Percentiles rank a stretch among this genome's conserved stretches.
These are phyloP conservation scores for Wickerhamomyces queroliae DNA, from an alignment of 805 yeast species.

Conservation along the genomic window DNA sequence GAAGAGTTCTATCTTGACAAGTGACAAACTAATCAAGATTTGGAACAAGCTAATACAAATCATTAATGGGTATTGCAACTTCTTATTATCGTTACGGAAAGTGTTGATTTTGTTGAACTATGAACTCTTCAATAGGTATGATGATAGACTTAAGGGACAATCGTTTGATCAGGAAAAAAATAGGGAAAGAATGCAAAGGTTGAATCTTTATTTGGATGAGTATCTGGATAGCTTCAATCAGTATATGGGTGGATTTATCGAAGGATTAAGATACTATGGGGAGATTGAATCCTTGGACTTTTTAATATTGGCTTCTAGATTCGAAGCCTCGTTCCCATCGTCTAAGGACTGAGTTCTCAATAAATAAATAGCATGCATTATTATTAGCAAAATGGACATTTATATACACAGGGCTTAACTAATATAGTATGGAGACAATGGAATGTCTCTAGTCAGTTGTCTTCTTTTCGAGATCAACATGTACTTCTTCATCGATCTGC, in stretches of 20 bases:
- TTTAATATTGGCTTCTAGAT: constrained; percentile 34
- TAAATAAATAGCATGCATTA: neutral
- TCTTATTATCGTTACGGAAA: constrained; percentile 46
- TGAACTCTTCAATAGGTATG: constrained; percentile 33
- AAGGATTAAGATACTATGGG: constrained; percentile 40
- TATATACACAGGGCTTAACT: neutral
- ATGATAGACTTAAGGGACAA: constrained; percentile 32
- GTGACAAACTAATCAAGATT: constrained; percentile 42
- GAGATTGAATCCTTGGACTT: constrained; percentile 44
- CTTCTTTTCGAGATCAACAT: neutral
- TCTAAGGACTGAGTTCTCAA: neutral
- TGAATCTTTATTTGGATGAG: constrained; percentile 34
- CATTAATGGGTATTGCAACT: constrained; percentile 41
- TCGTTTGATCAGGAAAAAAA: constrained; percentile 35
- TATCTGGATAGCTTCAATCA: constrained; percentile 40
- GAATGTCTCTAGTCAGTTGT: neutral
- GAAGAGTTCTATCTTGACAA: constrained; percentile 62
- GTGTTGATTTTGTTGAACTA: constrained; percentile 44
- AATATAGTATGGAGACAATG: neutral
- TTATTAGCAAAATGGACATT: neutral
- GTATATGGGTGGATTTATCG: constrained; percentile 38
- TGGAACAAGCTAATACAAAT: constrained; percentile 40
- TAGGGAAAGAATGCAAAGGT: constrained; percentile 31
- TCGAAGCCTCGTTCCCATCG: constrained; percentile 27
- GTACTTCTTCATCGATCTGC: constrained; percentile 1